These are phyloP conservation scores for Boletus coccyginus DNA, from an alignment of 768 basidiomycete genomes.

Conservation along the genomic window DNA sequence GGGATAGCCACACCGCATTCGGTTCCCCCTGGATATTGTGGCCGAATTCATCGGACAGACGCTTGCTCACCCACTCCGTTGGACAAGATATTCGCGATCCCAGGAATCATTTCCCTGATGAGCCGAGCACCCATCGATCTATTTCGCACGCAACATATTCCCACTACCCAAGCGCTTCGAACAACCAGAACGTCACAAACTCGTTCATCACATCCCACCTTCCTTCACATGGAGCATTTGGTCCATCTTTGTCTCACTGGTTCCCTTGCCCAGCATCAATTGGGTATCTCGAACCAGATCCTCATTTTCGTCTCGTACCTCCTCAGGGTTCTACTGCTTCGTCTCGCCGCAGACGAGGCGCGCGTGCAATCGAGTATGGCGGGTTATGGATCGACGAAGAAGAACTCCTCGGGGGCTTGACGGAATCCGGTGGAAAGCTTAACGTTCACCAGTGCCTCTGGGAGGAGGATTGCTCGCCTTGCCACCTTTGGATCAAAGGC, in stretches of 20 bases:
- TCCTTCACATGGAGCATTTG: not conserved
- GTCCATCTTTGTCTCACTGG: too few species aligned
- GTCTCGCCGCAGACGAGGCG: not conserved
- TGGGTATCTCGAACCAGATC: too few species aligned
- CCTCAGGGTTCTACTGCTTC: not conserved
- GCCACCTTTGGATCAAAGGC: slow-evolving; percentile 13
- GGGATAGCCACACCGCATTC: not conserved
- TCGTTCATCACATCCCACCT: too few species aligned
- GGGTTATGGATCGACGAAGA: slow-evolving; percentile 12
- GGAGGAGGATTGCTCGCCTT: slow-evolving; percentile 6
- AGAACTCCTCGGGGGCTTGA: slow-evolving; percentile 5
- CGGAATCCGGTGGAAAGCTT: not conserved
- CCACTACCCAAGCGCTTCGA: not conserved
- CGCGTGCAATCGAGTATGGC: slow-evolving; percentile 2
- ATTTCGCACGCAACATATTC: not conserved
- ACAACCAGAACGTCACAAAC: not conserved
- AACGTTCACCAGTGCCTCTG: slow-evolving; percentile 10
- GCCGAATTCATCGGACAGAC: not conserved
- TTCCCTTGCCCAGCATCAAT: not conserved
- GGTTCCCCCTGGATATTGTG: not conserved
- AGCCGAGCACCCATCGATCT: not conserved
- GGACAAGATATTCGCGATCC: not conserved
- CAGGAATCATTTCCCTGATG: not conserved
- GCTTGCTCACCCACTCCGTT: too few species aligned
- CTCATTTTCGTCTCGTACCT: not conserved